phyloP scores from a whole-genome alignment of 345 rosid species.

The Euphorbia pulcherrima region DNA sequence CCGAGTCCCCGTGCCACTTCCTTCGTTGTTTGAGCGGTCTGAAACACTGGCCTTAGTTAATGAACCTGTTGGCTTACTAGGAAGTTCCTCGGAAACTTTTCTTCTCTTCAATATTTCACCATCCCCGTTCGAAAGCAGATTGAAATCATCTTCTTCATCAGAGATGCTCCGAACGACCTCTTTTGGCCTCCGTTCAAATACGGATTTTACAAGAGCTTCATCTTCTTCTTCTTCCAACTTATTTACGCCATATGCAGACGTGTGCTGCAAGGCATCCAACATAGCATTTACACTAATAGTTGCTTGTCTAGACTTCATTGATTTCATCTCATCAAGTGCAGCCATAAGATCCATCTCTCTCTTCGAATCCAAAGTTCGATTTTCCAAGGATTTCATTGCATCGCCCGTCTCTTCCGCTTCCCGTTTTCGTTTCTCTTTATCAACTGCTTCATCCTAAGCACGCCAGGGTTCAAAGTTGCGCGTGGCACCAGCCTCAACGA shows the following conservation, averaged over 20 bases:
- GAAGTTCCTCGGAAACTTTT: too few relatives aligned
- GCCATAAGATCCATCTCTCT: slow-evolving; percentile 94
- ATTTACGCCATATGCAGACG: slow-evolving; percentile 54
- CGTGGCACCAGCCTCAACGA: too few relatives aligned
- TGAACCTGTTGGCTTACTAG: too few relatives aligned
- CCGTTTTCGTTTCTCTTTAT: slow-evolving; percentile 51
- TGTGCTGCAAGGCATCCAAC: slow-evolving; percentile 80
- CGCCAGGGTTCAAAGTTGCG: slow-evolving; percentile 99
- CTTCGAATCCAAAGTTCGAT: slow-evolving; percentile 80
- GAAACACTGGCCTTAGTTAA: too few relatives aligned
- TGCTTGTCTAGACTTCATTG: slow-evolving; percentile 72
- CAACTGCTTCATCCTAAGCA: slow-evolving; percentile 74
- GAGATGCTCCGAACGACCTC: slow-evolving; percentile 53
- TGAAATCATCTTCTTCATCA: slow-evolving; percentile 50
- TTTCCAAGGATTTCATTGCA: slow-evolving; percentile 92
- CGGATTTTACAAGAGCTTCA: slow-evolving; percentile 62
- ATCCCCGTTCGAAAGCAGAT: too few relatives aligned
- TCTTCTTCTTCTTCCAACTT: slow-evolving; percentile 65
- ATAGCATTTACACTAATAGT: slow-evolving; percentile 81
- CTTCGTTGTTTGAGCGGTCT: too few relatives aligned
- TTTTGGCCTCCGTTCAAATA: slow-evolving; percentile 48
- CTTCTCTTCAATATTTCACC: slow-evolving; percentile 22
- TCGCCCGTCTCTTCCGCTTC: slow-evolving; percentile 81
- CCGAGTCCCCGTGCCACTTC: too few relatives aligned
- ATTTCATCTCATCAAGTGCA: slow-evolving; percentile 79